Percentiles rank a stretch among this genome's conserved stretches.
phyloP scores from a whole-genome alignment of 805 yeast genomes.

The Barnettozyma sucrosica region DNA sequence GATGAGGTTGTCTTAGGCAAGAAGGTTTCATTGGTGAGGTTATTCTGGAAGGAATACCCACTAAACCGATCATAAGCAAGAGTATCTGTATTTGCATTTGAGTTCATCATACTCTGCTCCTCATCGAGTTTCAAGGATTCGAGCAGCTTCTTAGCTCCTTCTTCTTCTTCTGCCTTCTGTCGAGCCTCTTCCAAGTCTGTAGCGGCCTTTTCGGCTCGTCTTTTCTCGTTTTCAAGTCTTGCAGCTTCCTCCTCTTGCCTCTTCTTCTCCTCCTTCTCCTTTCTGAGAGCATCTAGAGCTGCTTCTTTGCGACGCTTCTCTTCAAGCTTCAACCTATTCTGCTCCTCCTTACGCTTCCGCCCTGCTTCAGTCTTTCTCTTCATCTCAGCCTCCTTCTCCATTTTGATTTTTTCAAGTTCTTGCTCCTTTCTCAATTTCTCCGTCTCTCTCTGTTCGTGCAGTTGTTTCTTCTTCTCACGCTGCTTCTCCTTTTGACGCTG shows the following conservation, averaged over 20 bases:
- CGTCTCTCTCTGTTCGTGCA: slow-evolving; percentile 51
- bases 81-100: background rate
- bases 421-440: slow-evolving; percentile 41
- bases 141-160: slow-evolving; percentile 24
- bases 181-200: slow-evolving; percentile 33
- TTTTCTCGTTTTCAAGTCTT: slow-evolving; percentile 28
- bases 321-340: slow-evolving; percentile 36
- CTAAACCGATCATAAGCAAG: slow-evolving; percentile 7
- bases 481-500: slow-evolving; percentile 52
- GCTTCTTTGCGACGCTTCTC: slow-evolving; percentile 32
- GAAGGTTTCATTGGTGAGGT: background rate
- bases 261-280: slow-evolving; percentile 24
- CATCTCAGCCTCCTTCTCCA: slow-evolving; percentile 32
- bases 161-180: slow-evolving; percentile 29
- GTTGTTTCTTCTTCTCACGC: slow-evolving; percentile 60
- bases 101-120: background rate
- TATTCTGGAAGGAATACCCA: slow-evolving; percentile 4
- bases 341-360: slow-evolving; percentile 33
- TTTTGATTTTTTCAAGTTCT: slow-evolving; percentile 34
- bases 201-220: slow-evolving; percentile 27
- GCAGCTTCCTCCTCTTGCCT: slow-evolving; percentile 35
- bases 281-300: slow-evolving; percentile 32
- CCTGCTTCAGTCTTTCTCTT: slow-evolving; percentile 39
- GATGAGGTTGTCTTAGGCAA: background rate
- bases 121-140: slow-evolving; percentile 4